phyloP scores from a whole-genome alignment of 768 basidiomycete genomes.

The Sistotremastrum niveocremeum region DNA sequence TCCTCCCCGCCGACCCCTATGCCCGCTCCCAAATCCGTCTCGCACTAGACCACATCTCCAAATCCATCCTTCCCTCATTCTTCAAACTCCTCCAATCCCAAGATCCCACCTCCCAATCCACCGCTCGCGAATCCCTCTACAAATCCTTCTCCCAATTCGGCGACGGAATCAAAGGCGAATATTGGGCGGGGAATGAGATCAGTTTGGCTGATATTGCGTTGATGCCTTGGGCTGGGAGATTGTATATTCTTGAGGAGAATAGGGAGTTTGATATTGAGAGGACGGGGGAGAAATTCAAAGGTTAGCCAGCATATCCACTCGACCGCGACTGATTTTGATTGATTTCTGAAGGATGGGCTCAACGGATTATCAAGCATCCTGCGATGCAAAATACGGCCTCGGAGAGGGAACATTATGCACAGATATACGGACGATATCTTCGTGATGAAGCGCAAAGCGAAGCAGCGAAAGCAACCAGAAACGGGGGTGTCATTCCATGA shows the following conservation, averaged over 20 bases:
- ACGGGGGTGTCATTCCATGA: constrained; percentile 27
- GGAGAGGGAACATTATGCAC: constrained; percentile 29
- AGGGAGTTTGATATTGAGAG: constrained; percentile 31
- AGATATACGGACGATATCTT: constrained; percentile 41
- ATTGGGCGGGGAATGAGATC: constrained; percentile 42
- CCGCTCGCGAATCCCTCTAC: constrained; percentile 24
- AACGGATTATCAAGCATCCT: background rate
- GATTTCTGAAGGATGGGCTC: background rate
- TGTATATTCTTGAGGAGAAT: constrained; percentile 35
- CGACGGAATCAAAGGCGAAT: constrained; percentile 32
- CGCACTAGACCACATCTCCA: constrained; percentile 26
- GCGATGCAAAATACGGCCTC: constrained; percentile 8
- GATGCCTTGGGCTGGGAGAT: constrained; percentile 41
- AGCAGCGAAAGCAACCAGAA: constrained; percentile 36
- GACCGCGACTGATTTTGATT: background rate
- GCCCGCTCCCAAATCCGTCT: constrained; percentile 6
- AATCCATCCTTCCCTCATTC: constrained; percentile 37
- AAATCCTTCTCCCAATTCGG: constrained; percentile 23
- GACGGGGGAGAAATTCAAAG: constrained; percentile 30
- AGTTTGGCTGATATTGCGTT: constrained; percentile 38
- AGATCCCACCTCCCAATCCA: constrained; percentile 18
- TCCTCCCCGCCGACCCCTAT: constrained; percentile 11
- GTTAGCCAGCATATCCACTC: constrained; percentile 15
- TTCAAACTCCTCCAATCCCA: constrained; percentile 36
- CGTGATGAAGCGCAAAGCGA: constrained; percentile 43